Evolutionary conservation across 108 stramenopile genomes (phyloP).

Genomic region (Cylindrotheca fusiformis): DNA sequence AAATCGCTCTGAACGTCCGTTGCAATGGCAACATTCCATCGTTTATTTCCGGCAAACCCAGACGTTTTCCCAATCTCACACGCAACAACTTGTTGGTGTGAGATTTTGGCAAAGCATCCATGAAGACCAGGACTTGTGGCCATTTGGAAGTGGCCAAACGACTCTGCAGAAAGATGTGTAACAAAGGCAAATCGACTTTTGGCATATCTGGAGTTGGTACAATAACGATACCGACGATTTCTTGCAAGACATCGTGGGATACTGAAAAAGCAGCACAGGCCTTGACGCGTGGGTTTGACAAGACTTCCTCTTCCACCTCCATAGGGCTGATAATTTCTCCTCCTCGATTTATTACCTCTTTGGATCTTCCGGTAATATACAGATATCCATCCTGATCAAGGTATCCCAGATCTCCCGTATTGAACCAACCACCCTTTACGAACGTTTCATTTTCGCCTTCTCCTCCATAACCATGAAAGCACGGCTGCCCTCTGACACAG

Average conservation of each 20-base stretch:
- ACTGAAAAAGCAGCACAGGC: constrained; percentile 55
- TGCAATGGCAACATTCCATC: constrained; percentile 47
- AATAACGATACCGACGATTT: constrained; percentile 65
- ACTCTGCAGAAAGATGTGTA: constrained; percentile 49
- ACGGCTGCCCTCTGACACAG: constrained; percentile 48
- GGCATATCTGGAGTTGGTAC: constrained; percentile 35
- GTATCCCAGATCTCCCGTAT: constrained; percentile 37
- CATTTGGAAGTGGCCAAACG: constrained; percentile 45
- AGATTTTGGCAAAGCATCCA: constrained; percentile 64
- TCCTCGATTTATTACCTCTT: constrained; percentile 64
- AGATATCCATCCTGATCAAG: constrained; percentile 54
- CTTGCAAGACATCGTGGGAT: constrained; percentile 55
- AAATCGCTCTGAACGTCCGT: constrained; percentile 53
- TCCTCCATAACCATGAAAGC: constrained; percentile 54
- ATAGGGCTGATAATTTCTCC: constrained; percentile 55
- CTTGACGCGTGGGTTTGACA: constrained; percentile 40
- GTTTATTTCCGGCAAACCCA: constrained; percentile 40
- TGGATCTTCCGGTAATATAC: constrained; percentile 45
- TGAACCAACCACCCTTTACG: constrained; percentile 30
- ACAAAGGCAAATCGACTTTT: constrained; percentile 34
- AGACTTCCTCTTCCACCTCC: constrained; percentile 48
- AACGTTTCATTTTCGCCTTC: constrained; percentile 1
- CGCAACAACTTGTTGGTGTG: constrained; percentile 56
- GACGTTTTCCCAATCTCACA: constrained; percentile 50
- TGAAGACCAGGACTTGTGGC: constrained; percentile 60